Evolutionary conservation across 306 rosid species (phyloP).

Genomic region (Malus asiatica): DNA sequence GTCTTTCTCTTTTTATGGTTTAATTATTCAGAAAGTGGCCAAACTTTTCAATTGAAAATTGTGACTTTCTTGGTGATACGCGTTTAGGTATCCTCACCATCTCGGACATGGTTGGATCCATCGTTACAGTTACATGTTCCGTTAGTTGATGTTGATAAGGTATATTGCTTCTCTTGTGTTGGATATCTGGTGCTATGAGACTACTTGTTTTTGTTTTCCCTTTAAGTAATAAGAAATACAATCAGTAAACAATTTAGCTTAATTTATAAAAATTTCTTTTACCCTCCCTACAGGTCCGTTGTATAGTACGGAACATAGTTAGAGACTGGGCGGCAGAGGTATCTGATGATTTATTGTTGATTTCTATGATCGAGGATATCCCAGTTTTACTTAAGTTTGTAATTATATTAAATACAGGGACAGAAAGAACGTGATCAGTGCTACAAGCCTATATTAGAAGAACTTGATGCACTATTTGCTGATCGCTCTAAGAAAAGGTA

Average conservation of each 20-base stretch:
- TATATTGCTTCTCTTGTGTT: constrained; percentile 9
- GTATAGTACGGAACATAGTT: constrained; percentile 78
- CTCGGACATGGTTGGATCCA: constrained; percentile 63
- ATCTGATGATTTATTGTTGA: constrained; percentile 11
- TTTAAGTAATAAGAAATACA: not conserved
- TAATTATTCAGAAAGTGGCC: not conserved
- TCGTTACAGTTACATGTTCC: constrained; percentile 72
- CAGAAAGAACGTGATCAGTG: constrained; percentile 92
- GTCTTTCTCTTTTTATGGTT: not conserved
- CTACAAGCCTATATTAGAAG: constrained; percentile 88
- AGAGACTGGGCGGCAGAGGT: constrained; percentile 99
- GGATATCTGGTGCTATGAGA: not conserved
- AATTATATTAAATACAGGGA: constrained; percentile 48
- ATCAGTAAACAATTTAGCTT: not conserved
- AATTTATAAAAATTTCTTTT: not conserved
- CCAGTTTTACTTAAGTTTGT: not conserved
- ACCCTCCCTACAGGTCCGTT: constrained; percentile 61
- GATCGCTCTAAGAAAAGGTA: constrained; percentile 63
- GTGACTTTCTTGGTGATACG: constrained; percentile 15
- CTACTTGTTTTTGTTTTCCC: not conserved
- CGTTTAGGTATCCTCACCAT: constrained; percentile 46
- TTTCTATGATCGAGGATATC: constrained; percentile 1
- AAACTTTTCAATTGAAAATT: not conserved
- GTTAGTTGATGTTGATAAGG: constrained; percentile 92
- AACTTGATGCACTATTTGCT: constrained; percentile 66